These are phyloP conservation scores for Talinum fruticosum DNA, from an alignment of 148 eudicot genomes.

Conservation along the genomic window DNA sequence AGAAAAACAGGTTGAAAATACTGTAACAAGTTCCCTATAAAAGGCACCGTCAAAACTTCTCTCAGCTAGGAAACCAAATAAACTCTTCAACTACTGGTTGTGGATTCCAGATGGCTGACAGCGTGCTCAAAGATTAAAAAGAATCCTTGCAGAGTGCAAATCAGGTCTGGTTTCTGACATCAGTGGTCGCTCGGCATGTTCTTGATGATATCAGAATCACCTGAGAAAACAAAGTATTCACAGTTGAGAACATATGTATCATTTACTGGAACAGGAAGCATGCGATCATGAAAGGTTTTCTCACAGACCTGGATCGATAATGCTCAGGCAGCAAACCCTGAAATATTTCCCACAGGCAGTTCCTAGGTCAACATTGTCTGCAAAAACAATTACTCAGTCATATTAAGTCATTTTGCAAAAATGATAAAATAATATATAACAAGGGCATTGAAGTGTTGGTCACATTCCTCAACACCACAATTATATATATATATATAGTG, in stretches of 20 bases:
- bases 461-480: neutral
- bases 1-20: constrained; percentile 7
- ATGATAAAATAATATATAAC: neutral
- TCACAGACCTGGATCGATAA: constrained; percentile 46
- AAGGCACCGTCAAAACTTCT: constrained; percentile 17
- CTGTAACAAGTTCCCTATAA: constrained; percentile 18
- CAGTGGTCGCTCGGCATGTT: constrained; percentile 47
- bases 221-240: constrained; percentile 17
- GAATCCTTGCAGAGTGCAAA: neutral
- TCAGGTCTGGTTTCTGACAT: constrained; percentile 4
- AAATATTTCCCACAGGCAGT: constrained; percentile 70
- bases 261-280: no score
- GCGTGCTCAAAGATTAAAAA: neutral
- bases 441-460: neutral
- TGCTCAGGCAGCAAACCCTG: constrained; percentile 65
- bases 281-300: no score
- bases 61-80: constrained; percentile 16
- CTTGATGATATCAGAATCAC: constrained; percentile 75
- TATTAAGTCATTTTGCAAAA: no score
- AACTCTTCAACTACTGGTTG: neutral
- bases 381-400: neutral
- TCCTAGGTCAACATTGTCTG: constrained; percentile 70
- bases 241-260: neutral
- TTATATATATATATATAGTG: no score
- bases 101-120: neutral